Evolutionary conservation across 805 yeast genomes (phyloP), one percentile per base, ranked within the genome.

Genomic region (Yarrowia sp.): DNA sequence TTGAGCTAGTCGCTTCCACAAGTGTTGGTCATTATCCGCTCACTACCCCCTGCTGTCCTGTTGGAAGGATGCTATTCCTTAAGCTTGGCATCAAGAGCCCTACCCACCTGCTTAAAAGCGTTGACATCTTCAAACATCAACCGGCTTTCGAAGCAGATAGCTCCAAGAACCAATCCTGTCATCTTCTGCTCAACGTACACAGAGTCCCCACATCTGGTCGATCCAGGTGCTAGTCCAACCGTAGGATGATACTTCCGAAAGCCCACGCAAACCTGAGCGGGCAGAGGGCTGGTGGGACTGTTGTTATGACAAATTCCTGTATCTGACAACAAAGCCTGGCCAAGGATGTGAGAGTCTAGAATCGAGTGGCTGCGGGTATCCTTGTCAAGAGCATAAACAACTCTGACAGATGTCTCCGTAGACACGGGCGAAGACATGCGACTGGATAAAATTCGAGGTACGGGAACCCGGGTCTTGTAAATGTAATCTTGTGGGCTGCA

Each of bases 101-200:
- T 17, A 7, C 58, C 58, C 16, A 51, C 58, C 41, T 51, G 58
- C 41, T 51, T 51, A n/a, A 51, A 33, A 4, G 36, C 35, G 11
- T 51, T 51, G 17, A 51, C 58, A 33, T 51, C 58, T 28, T 51
- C 58, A 33, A 51, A 51, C 58, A 51, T 51, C n/a, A 51, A 8
- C 3, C 58, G 14, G 24, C 58, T 51, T 41, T 51, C 58, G 10
- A 51, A 51, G n/a, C 58, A 51, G 5, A 51, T 22, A 2, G 30
- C 58, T 10, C 58, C 58, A n/a, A 51, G 41, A 4, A 51, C 58
- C 30, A 51, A 10, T 1, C 58, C 58, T 3, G 30, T 22, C 41
- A 22, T 5, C 11, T 8, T 21, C 32, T 51, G 58, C 41, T 51
- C 58, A 9, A 51, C 41, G 8, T 4, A 22, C 5, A 51, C 58